Base-by-base conservation (phyloP, 805 yeast species). In the Monosporozyma servazzii region DNA sequence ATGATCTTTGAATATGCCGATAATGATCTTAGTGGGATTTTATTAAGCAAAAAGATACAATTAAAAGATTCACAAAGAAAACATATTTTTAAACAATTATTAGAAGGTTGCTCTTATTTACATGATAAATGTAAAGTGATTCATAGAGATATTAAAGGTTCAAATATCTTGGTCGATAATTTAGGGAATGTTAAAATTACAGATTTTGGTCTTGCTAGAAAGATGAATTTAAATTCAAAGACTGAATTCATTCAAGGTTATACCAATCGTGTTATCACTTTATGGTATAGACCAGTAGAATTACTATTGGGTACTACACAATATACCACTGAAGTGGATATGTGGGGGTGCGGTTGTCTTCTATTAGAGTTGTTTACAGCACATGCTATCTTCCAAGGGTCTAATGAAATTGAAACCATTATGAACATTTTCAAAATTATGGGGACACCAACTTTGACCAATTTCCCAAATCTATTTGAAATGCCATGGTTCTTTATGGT, bases 221-320 rank as follows among this genome's bases (percentile, higher is more conserved):
- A 79, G 49, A 83, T 86, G 87, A 82, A 81, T 60, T 73, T 76
- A 23, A 69, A 77, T 36, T 71, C 70, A 3, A 8, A 37, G 5
- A 18, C 33, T n/a, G 45, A 49, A 21, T 17, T 23, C n/a, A n/a
- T 87, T 3, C 56, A 57, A 30, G 93, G 89, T 59, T 91, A 91
- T 68, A 91, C 99, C 1, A 93, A 93, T 65, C 72, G 99, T 51
- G 98, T 93, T 41, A 93, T 93, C 50, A 93, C 99, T 0, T 72
- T 93, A 39, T 93, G 99, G 99, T 91, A 93, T 66, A 77, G 99
- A 53, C 99, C 99, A 1, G 98, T 98, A 0, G 99, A 91, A 66
- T 75, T 93, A 31, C 71, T 93, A 39, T 68, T 93, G 52, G 99
- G 99, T 1, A 82, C 96, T 0, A 90, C 98, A 0, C 83, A 82